A percentile compares a stretch with the other conserved stretches of the same genome.
phyloP scores from a whole-genome alignment of 495 filamentous ascomycete species.

The Schizothecium vesticola region DNA sequence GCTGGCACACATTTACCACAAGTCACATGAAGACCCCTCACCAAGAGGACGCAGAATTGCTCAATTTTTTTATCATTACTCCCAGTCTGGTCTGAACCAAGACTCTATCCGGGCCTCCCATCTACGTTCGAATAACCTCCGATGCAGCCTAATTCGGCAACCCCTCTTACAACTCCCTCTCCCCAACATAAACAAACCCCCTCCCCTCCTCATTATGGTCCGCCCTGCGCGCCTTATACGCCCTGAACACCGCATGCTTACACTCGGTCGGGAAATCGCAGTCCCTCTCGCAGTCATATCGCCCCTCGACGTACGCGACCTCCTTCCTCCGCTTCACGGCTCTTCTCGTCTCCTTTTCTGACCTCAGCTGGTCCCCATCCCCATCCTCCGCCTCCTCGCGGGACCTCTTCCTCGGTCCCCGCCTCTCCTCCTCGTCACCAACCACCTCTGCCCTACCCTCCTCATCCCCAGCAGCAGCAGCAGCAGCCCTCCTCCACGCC shows the following conservation, averaged over 20 bases:
- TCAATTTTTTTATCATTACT: neutral
- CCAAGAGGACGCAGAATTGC: neutral
- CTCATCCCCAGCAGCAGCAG: too few species aligned
- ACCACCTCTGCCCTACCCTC: neutral
- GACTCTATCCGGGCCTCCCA: neutral
- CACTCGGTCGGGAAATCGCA: constrained; percentile 45
- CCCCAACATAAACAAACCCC: neutral
- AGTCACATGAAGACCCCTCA: neutral
- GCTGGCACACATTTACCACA: neutral
- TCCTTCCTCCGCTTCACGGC: constrained; percentile 19
- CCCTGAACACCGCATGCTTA: constrained; percentile 17
- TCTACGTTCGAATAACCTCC: neutral
- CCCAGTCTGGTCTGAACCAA: neutral
- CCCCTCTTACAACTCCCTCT: neutral
- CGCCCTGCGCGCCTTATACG: constrained; percentile 9
- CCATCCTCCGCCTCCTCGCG: neutral
- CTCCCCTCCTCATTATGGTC: neutral
- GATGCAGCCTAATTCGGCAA: neutral
- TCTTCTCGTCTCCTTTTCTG: neutral
- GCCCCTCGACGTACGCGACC: constrained; percentile 17
- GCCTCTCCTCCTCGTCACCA: too few species aligned
- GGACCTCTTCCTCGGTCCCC: neutral
- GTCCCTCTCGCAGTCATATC: constrained; percentile 36
- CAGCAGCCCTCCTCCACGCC: too few species aligned
- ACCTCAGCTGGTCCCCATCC: neutral